Base-by-base conservation (phyloP, 2,329 filamentous ascomycete genomes). In the Calonectria henricotiae region DNA sequence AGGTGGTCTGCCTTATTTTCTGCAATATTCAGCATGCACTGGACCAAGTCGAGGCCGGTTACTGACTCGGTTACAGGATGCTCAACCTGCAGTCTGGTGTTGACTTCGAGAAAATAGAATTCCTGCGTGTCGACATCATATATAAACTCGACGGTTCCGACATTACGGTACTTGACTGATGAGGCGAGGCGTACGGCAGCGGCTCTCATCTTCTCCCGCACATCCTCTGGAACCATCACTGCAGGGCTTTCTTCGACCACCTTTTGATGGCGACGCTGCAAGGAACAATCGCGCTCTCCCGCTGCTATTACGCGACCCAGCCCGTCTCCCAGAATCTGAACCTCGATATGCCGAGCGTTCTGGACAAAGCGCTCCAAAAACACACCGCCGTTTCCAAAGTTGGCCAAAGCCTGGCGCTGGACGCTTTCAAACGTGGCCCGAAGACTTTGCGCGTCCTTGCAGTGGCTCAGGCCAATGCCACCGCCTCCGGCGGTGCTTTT, bases 21-120 rank as follows among this genome's bases (percentile, higher is more conserved):
- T 9, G 78, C 82, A 39, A 83, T 81, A 0, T 74, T 73, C 12
- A 85, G 66, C 84, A 86, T 85, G 25, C 82, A 76, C 37, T 90
- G 86, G 1, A 95, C 93, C 12, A 95, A 84, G 78, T 95, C 93
- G 60, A 94, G 88, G 0, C 89, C 91, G 11, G 92, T 94, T 2
- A 93, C 90, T 86, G 93, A 91, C 79, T 95, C 93, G 0, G 93
- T 95, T 9, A 82, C 81, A 25, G 82, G 80, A 73, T 87, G 85
- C 71, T 88, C 86, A 5, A 88, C 86, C 69, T 88, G 86, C 4
- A 87, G 74, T 4, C 86, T 78, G 0, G 86, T 83, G 49, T 88
- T 88, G 35, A 87, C 81, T 68, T 88, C 86, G 0, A 87, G 78
- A 68, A 87, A 87, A 70, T 83, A 87, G 54, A 83, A 86, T 5